Conservation (phyloP, 1,139 yeast species). For the Zhuliangozyma blackwelliae region DNA sequence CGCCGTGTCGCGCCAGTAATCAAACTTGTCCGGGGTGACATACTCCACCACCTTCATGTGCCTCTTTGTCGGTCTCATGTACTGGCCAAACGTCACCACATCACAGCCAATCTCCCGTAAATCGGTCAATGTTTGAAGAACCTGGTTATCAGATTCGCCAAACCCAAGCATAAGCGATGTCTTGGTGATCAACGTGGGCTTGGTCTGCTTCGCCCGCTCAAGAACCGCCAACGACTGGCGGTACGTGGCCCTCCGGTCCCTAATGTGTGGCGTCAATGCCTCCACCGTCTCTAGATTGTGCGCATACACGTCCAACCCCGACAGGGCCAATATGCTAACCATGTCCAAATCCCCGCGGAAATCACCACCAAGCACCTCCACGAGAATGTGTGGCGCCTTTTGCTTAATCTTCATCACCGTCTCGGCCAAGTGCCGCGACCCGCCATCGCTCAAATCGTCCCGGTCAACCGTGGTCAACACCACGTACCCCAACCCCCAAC, state of each 20-base stretch:
- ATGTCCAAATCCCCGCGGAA: slow-evolving; percentile 83
- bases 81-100: slow-evolving; percentile 97
- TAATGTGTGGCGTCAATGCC: slow-evolving; percentile 86
- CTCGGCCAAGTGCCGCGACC: slow-evolving; percentile 83
- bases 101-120: slow-evolving; percentile 77
- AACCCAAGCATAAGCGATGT: slow-evolving; percentile 95
- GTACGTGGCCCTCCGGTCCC: slow-evolving; percentile 96
- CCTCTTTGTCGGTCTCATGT: slow-evolving; percentile 98
- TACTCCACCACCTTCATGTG: slow-evolving; percentile 98
- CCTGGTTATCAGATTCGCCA: slow-evolving; percentile 92
- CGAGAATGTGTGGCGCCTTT: slow-evolving; percentile 87
- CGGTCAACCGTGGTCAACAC: slow-evolving; percentile 97
- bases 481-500: slow-evolving; percentile 99
- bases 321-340: slow-evolving; percentile 74
- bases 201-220: slow-evolving; percentile 71
- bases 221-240: slow-evolving; percentile 80
- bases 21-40: slow-evolving; percentile 91
- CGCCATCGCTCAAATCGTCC: slow-evolving; percentile 93
- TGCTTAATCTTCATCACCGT: slow-evolving; percentile 81
- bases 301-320: slow-evolving; percentile 95
- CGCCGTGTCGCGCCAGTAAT: slow-evolving; percentile 86
- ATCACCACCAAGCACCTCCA: slow-evolving; percentile 93
- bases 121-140: slow-evolving; percentile 69
- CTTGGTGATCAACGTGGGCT: slow-evolving; percentile 78
- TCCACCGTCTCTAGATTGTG: slow-evolving; percentile 97